Evolutionary conservation across 805 yeast species (phyloP).

Genomic region (Candida chauliodis): DNA sequence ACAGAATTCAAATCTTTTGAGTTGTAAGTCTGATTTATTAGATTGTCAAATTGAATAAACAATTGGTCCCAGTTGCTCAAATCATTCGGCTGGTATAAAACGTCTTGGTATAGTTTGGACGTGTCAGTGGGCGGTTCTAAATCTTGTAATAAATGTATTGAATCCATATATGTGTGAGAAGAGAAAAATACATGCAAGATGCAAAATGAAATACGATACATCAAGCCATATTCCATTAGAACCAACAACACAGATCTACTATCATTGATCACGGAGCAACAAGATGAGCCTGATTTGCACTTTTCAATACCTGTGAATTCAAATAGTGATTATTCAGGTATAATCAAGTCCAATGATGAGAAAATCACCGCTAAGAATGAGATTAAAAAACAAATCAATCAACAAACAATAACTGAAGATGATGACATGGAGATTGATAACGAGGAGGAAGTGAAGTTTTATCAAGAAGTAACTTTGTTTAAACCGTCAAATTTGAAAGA

Average conservation of each 20-base stretch:
- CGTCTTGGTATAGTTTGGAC: slow-evolving; percentile 2
- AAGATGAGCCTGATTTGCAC: background rate
- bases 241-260: slow-evolving; percentile 10
- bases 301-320: slow-evolving; percentile 16
- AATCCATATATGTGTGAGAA: slow-evolving; percentile 2
- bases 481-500: slow-evolving; percentile 30
- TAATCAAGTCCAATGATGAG: slow-evolving; percentile 10
- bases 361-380: background rate
- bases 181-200: background rate
- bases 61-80: slow-evolving; percentile 39
- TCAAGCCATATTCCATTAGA: slow-evolving; percentile 12
- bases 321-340: slow-evolving; percentile 13
- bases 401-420: background rate
- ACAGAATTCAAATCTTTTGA: slow-evolving; percentile 9
- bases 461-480: slow-evolving; percentile 25
- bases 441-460: slow-evolving; percentile 16
- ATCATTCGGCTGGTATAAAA: slow-evolving; percentile 23
- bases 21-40: slow-evolving; percentile 15
- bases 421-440: slow-evolving; percentile 10
- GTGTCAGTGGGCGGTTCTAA: background rate
- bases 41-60: slow-evolving; percentile 24
- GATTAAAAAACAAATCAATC: background rate
- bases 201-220: slow-evolving; percentile 4
- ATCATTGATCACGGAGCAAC: slow-evolving; percentile 11
- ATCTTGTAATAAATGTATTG: slow-evolving; percentile 1